Evolutionary conservation across 2,329 filamentous ascomycete species (phyloP).

Genomic region (Aspergillus japonicus): DNA sequence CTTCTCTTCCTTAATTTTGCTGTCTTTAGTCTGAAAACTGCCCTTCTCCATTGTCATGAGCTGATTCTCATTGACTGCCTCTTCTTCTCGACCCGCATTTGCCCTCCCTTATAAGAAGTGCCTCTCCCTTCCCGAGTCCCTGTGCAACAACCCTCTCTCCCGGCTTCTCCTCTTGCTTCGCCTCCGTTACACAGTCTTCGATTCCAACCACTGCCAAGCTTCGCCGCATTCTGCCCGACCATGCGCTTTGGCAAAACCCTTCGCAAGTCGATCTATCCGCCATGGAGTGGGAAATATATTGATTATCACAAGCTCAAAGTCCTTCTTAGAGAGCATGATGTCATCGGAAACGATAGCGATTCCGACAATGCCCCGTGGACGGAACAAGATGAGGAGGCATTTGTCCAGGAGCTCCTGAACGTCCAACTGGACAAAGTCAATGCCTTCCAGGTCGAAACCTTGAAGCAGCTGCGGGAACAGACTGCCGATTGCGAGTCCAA

Average conservation of each 20-base stretch:
- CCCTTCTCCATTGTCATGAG: background rate
- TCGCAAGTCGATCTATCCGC: constrained; percentile 72
- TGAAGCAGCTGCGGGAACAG: constrained; percentile 76
- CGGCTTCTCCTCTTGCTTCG: background rate
- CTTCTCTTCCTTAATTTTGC: background rate
- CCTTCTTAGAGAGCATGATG: constrained; percentile 74
- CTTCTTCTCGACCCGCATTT: background rate
- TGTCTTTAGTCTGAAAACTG: background rate
- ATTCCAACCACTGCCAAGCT: background rate
- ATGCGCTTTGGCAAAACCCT: constrained; percentile 97
- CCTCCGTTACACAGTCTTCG: background rate
- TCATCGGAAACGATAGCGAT: constrained; percentile 45
- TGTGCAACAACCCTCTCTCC: background rate
- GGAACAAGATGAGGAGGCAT: constrained; percentile 86
- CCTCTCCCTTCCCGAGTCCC: background rate
- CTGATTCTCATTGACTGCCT: background rate
- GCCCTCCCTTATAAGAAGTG: background rate
- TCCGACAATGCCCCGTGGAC: constrained; percentile 73
- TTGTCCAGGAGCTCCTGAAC: constrained; percentile 94
- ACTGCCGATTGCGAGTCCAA: constrained; percentile 67
- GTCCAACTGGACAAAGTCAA: constrained; percentile 94
- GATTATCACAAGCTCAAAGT: constrained; percentile 93
- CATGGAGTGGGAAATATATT: constrained; percentile 93
- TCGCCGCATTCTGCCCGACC: constrained; percentile 21
- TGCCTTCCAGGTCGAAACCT: constrained; percentile 79